These are phyloP conservation scores for Xylaria sp. DNA, from an alignment of 2,329 filamentous ascomycete genomes.

Conservation along the genomic window DNA sequence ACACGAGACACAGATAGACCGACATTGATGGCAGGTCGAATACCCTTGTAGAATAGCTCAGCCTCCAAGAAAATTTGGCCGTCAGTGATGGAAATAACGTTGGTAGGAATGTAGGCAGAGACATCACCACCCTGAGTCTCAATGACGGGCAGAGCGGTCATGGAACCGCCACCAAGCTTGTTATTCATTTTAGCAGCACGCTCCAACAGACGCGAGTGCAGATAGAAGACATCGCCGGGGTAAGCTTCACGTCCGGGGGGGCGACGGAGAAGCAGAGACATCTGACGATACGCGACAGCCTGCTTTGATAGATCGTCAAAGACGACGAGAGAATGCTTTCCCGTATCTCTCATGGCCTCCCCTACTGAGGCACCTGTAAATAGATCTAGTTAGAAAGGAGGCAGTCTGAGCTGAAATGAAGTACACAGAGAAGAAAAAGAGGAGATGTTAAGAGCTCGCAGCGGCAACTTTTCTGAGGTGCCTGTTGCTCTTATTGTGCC, in stretches of 20 bases:
- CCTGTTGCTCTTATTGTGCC: too few species aligned
- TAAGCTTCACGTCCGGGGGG: conserved; percentile 99
- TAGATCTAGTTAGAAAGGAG: neutral
- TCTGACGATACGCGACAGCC: conserved; percentile 97
- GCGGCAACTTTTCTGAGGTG: too few species aligned
- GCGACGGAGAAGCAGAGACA: conserved; percentile 97
- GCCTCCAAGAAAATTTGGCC: conserved; percentile 99
- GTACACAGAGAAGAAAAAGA: neutral
- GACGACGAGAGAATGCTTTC: conserved; percentile 88
- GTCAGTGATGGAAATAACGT: conserved; percentile 99
- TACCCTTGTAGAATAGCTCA: conserved; percentile 99
- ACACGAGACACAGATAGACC: conserved; percentile 99
- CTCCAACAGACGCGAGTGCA: conserved; percentile 98
- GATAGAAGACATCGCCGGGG: conserved; percentile 99
- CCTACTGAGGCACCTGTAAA: conserved; percentile 53
- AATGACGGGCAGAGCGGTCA: conserved; percentile 97
- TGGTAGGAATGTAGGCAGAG: conserved; percentile 99
- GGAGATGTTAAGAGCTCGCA: too few species aligned
- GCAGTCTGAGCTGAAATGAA: too few species aligned
- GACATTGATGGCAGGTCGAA: conserved; percentile 99
- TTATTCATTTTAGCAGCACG: conserved; percentile 99
- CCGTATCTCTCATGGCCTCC: conserved; percentile 84
- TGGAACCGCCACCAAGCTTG: conserved; percentile 92
- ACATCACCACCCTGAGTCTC: conserved; percentile 99
- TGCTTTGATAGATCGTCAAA: conserved; percentile 98